These are phyloP conservation scores for Trichosanthes truncata DNA, from an alignment of 306 rosid species.

Conservation along the genomic window DNA sequence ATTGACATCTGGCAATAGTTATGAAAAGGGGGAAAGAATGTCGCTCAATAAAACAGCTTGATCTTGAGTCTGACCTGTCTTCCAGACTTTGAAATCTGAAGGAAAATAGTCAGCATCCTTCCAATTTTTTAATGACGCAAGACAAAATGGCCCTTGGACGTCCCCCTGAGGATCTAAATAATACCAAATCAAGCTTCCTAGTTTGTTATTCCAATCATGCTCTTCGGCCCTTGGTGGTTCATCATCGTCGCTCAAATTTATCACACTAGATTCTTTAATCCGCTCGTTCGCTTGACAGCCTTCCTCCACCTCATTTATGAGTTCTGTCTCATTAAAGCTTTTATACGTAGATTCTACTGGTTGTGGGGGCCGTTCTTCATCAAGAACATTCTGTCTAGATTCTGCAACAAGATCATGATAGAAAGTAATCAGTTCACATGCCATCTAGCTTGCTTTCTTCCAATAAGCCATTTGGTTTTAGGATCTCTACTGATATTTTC, in stretches of 20 bases:
- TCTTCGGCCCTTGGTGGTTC: slow-evolving; percentile 15
- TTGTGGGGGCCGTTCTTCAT: slow-evolving; percentile 23
- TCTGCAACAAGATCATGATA: slow-evolving; percentile 28
- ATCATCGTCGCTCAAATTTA: slow-evolving; percentile 54
- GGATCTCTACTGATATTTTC: background rate
- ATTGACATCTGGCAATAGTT: background rate
- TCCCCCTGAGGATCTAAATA: slow-evolving; percentile 63
- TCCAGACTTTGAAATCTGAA: slow-evolving; percentile 75
- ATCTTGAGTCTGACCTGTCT: slow-evolving; percentile 31
- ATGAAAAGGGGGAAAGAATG: slow-evolving; percentile 21
- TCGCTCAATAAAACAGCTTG: slow-evolving; percentile 38
- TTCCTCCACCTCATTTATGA: slow-evolving; percentile 1
- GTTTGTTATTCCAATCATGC: slow-evolving; percentile 13
- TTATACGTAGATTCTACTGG: slow-evolving; percentile 4
- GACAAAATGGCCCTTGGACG: slow-evolving; percentile 67
- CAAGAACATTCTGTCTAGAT: slow-evolving; percentile 5
- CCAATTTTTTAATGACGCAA: slow-evolving; percentile 50
- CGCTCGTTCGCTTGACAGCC: slow-evolving; percentile 13
- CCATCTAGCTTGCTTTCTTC: background rate
- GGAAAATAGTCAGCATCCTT: slow-evolving; percentile 51
- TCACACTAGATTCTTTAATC: slow-evolving; percentile 22
- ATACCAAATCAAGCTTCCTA: slow-evolving; percentile 37
- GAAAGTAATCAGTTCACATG: background rate
- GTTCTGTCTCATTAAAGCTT: slow-evolving; percentile 5
- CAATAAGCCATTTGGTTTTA: background rate